Percentiles rank a stretch among this genome's conserved stretches.
phyloP scores from a whole-genome alignment of 2,329 filamentous ascomycete genomes.

The Lachnellula hyalina region DNA sequence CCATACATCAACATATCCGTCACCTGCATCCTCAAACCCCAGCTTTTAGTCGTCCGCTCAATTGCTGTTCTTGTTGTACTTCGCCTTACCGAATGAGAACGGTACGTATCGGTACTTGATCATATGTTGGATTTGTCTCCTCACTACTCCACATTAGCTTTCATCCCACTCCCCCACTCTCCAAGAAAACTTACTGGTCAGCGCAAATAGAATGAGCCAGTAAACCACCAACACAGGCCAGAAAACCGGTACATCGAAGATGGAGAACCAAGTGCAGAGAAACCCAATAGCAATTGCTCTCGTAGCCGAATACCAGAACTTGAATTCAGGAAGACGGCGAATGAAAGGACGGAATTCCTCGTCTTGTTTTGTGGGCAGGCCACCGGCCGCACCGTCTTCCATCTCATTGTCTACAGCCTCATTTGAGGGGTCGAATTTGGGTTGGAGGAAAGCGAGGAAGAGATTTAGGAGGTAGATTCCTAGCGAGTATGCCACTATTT shows the following conservation, averaged over 20 bases:
- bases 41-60: slow-evolving; percentile 12
- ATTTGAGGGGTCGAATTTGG: slow-evolving; percentile 97
- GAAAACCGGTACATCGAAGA: slow-evolving; percentile 97
- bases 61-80: slow-evolving; percentile 61
- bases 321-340: slow-evolving; percentile 93
- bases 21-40: not conserved
- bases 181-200: slow-evolving; percentile 70
- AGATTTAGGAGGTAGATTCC: slow-evolving; percentile 99
- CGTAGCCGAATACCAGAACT: slow-evolving; percentile 98
- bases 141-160: slow-evolving; percentile 56
- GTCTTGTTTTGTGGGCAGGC: slow-evolving; percentile 88
- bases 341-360: slow-evolving; percentile 99
- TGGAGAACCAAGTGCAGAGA: slow-evolving; percentile 82
- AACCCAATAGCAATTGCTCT: slow-evolving; percentile 80
- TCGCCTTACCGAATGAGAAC: slow-evolving; percentile 85
- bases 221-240: slow-evolving; percentile 98
- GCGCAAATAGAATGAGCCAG: slow-evolving; percentile 92
- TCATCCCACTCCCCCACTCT: not conserved
- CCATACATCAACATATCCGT: slow-evolving; percentile 7
- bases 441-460: slow-evolving; percentile 96
- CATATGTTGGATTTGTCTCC: slow-evolving; percentile 99
- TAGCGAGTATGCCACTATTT: slow-evolving; percentile 85
- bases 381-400: slow-evolving; percentile 80
- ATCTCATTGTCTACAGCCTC: slow-evolving; percentile 88
- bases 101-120: slow-evolving; percentile 99